Conservation (phyloP, 306 rosid genomes). For the Cercis canadensis region DNA sequence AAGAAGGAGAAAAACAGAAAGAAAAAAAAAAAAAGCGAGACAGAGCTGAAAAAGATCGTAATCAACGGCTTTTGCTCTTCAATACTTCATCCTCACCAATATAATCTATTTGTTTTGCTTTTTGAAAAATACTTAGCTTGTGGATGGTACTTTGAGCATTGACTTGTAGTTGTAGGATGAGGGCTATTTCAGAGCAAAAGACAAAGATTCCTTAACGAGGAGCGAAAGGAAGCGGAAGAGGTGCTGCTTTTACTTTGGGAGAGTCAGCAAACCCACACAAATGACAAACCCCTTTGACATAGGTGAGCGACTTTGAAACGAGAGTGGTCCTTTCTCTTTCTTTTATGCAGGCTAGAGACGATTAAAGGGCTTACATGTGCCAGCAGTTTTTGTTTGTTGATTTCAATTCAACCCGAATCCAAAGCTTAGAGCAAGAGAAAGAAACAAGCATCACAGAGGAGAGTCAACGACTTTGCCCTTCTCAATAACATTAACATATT, state of each 20-base stretch:
- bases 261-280: conserved; percentile 49
- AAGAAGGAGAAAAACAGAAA: conserved; percentile 31
- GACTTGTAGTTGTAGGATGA: conserved; percentile 51
- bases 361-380: conserved; percentile 53
- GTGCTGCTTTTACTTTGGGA: conserved; percentile 41
- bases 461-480: conserved; percentile 61
- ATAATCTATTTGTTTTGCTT: conserved; percentile 23
- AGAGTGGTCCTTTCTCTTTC: conserved; percentile 56
- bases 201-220: conserved; percentile 90
- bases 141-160: conserved; percentile 61
- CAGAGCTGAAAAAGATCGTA: conserved; percentile 36
- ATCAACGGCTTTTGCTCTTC: conserved; percentile 60
- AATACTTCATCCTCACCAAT: conserved; percentile 27
- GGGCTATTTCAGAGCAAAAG: conserved; percentile 27
- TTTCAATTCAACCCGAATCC: conserved; percentile 70
- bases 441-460: neutral
- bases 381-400: conserved; percentile 36
- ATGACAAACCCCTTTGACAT: conserved; percentile 50
- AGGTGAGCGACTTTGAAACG: conserved; percentile 46
- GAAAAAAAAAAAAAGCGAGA: neutral
- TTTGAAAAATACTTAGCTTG: conserved; percentile 48
- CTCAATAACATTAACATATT: too few relatives aligned
- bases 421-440: conserved; percentile 37
- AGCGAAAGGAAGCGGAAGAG: conserved; percentile 43
- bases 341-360: conserved; percentile 56